Conservation (phyloP, 768 basidiomycete species). For the Lactifluus volemus region DNA sequence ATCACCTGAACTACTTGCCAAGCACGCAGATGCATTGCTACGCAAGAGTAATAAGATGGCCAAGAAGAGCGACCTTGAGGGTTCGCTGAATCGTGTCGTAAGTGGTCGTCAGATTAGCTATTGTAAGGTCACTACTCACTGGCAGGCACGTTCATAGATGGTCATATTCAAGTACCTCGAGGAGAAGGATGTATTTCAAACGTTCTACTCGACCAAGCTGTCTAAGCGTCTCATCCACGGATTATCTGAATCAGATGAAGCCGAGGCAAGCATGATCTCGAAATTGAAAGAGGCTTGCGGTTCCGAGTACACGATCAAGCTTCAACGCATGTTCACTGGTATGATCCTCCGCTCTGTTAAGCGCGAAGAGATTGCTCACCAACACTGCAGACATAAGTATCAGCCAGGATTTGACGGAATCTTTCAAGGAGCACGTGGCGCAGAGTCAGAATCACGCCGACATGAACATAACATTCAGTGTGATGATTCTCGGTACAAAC, state of each 20-base stretch:
- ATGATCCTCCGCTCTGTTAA: no score
- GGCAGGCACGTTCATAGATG: slow-evolving; percentile 57
- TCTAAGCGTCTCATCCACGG: slow-evolving; percentile 88
- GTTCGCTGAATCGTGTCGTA: slow-evolving; percentile 84
- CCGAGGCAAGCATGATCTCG: slow-evolving; percentile 55
- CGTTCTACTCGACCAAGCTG: slow-evolving; percentile 92
- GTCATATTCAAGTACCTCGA: slow-evolving; percentile 95
- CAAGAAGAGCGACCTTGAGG: slow-evolving; percentile 86
- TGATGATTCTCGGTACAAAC: no score
- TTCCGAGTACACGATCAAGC: no score
- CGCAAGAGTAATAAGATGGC: slow-evolving; percentile 94
- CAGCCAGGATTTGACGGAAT: no score
- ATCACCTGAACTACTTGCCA: slow-evolving; percentile 88
- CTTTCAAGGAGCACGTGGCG: no score
- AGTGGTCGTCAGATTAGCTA: slow-evolving; percentile 23
- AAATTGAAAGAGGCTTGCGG: no score
- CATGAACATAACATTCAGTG: no score
- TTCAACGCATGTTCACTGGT: no score
- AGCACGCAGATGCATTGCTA: slow-evolving; percentile 81
- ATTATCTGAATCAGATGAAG: slow-evolving; percentile 90
- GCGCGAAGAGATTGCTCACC: no score
- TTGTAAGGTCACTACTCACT: background rate
- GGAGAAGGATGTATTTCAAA: slow-evolving; percentile 98
- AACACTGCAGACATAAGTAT: no score
- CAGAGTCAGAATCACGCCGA: no score